Evolutionary conservation across 2,329 filamentous ascomycete genomes (phyloP), one percentile per base, ranked within the genome.

Genomic region (Verticillium dahliae): DNA sequence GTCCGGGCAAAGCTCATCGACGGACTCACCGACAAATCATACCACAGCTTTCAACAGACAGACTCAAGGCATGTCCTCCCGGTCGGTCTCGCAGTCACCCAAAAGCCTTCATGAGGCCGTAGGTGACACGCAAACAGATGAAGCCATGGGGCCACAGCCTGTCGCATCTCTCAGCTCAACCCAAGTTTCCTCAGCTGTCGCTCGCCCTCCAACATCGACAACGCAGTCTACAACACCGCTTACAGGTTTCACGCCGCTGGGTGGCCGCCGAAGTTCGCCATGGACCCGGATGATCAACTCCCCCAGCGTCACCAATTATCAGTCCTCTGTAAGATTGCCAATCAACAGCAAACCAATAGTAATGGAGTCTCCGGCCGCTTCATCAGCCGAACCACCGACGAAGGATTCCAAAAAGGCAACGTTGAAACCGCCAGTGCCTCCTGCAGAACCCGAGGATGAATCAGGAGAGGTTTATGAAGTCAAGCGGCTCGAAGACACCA

Each of bases 401-500:
- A 7, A 15, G 7, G 7, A n/a, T 27, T 5, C 45, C n/a, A 52
- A 22, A 18, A 54, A 35, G 33, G 6, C 41, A 10, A 6, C 27
- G 11, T 13, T 11, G 27, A 57, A 34, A 10, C 14, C 18, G 1
- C 45, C 14, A 34, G n/a, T 15, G 38, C 41, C 34, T 54, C 15
- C n/a, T n/a, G 6, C 14, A 59, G 39, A 11, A 58, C 59, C 65
- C 35, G 41, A 64, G 55, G 59, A 68, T 6, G 62, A 65, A 4
- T 67, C 65, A 1, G 68, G 75, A 54, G 63, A 69, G 22, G 67
- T 67, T 11, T 83, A 76, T 72, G 75, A 78, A 13, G 79, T 84
- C 1, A 73, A 81, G 55, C 69, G 74, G 2, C 70, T 84, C 1
- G 77, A 80, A 62, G 78, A 69, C n/a, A 72, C 79, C 61, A 71